These are phyloP conservation scores for Diversispora eburnea DNA, from an alignment of 192 early-diverging fungal species.

Conservation along the genomic window DNA sequence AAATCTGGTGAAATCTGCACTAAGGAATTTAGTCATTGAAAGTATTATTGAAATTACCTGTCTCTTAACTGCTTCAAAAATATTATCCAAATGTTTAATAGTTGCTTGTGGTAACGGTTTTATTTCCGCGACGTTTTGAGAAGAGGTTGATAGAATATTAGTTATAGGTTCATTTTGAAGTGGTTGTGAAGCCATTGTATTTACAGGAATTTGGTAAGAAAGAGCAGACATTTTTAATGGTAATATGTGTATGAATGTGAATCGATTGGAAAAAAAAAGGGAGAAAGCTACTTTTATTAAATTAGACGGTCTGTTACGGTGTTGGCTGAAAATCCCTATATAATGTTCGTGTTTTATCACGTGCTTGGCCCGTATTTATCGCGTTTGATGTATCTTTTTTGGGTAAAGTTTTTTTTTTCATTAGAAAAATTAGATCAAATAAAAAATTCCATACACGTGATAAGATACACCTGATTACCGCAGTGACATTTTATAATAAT, in stretches of 20 bases:
- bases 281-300: not conserved
- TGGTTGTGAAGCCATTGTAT: not conserved
- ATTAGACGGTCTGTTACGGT: not conserved
- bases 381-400: slow-evolving; percentile 4
- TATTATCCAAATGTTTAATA: not conserved
- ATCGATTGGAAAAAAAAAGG: not conserved
- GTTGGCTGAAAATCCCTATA: not conserved
- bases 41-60: not conserved
- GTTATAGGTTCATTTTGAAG: not conserved
- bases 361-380: not conserved
- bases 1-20: not conserved
- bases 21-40: not conserved
- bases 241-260: not conserved
- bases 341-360: not conserved
- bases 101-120: not conserved
- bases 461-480: no score
- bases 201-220: slow-evolving; percentile 7
- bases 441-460: no score
- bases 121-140: not conserved
- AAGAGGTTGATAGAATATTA: not conserved
- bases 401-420: no score
- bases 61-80: slow-evolving; percentile 12
- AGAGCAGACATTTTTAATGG: not conserved
- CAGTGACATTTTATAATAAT: no score
- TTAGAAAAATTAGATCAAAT: no score